Conservation (phyloP, 2,329 filamentous ascomycete genomes). For the Nannizziopsis barbatae region DNA sequence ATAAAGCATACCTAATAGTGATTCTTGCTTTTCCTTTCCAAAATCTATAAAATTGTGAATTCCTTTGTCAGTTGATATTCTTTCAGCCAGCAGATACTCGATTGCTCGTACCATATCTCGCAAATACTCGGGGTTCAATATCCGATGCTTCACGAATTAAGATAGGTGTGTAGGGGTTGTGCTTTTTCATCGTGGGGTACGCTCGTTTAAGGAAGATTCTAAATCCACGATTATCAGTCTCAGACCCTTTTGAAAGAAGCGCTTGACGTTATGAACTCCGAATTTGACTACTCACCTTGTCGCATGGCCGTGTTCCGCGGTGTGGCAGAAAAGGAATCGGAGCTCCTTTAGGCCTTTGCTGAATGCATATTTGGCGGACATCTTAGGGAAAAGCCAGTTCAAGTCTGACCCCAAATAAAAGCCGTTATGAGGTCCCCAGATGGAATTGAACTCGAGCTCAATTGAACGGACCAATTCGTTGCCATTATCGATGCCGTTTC, state of each 20-base stretch:
- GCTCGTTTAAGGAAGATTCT: constrained; percentile 83
- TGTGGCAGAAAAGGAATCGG: constrained; percentile 95
- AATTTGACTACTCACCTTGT: constrained; percentile 55
- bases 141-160: constrained; percentile 85
- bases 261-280: no score
- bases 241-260: not conserved
- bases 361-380: constrained; percentile 93
- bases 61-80: not conserved
- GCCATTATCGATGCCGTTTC: not conserved
- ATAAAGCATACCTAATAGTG: constrained; percentile 43
- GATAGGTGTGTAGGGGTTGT: constrained; percentile 89
- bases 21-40: constrained; percentile 56
- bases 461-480: constrained; percentile 11
- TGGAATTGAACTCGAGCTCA: constrained; percentile 4
- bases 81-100: not conserved
- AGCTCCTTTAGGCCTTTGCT: constrained; percentile 81
- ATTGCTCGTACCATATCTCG: constrained; percentile 65
- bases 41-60: constrained; percentile 39
- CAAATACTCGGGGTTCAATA: constrained; percentile 75
- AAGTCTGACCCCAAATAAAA: not conserved
- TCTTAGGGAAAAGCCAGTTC: constrained; percentile 34
- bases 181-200: constrained; percentile 98
- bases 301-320: constrained; percentile 76
- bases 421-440: not conserved
- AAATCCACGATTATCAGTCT: constrained; percentile 6